Conservation (phyloP, 305 asterid genomes). For the Ilex paraguariensis region DNA sequence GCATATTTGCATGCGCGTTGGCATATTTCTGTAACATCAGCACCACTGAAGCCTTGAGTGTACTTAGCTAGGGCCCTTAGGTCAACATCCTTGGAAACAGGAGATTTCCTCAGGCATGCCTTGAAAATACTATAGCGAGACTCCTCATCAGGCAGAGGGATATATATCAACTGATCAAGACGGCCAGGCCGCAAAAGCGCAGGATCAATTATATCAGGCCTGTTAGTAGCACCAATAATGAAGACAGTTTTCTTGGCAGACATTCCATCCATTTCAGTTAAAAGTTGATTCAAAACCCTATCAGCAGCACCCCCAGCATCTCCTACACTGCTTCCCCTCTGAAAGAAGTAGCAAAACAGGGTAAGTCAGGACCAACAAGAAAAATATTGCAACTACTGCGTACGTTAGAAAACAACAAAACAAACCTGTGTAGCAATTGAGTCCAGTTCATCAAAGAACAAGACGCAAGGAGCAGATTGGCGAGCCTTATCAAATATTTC, state of each 20-base stretch:
- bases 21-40: constrained; percentile 2
- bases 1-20: constrained; percentile 4
- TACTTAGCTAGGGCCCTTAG: not conserved
- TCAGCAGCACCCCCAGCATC: constrained; percentile 3
- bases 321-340: constrained; percentile 5
- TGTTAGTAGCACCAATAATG: constrained; percentile 1
- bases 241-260: constrained; percentile 1
- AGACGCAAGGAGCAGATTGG: constrained; percentile 89
- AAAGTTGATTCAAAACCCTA: constrained; percentile 3
- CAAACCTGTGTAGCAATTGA: constrained; percentile 92
- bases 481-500: constrained; percentile 94
- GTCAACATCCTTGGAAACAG: constrained; percentile 2
- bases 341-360: not conserved
- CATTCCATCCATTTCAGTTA: constrained; percentile 2
- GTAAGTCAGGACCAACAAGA: not conserved
- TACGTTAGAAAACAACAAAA: not conserved
- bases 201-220: constrained; percentile 4
- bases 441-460: constrained; percentile 85
- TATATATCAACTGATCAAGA: constrained; percentile 1
- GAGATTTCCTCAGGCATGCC: constrained; percentile 1
- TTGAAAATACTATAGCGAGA: constrained; percentile 1
- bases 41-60: constrained; percentile 5
- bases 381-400: not conserved
- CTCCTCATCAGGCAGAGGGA: constrained; percentile 2
- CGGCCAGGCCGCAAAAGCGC: constrained; percentile 3